Base-by-base conservation (phyloP, 139 green algal species). In the Chlorella sorokiniana region DNA sequence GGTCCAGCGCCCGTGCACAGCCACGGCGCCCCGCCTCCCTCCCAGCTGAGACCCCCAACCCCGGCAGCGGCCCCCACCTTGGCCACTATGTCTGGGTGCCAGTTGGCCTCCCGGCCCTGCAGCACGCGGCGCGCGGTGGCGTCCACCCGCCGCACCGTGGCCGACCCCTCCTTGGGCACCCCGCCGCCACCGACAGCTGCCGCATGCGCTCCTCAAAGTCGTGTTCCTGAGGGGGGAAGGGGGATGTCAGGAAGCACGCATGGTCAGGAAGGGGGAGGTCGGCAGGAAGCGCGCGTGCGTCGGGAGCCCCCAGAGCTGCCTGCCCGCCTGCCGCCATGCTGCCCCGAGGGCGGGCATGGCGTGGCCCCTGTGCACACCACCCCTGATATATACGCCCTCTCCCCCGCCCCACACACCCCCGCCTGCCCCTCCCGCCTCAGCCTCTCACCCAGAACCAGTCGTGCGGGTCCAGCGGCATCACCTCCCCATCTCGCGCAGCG, bases 391-490 rank as follows among this genome's bases (percentile, higher is more conserved):
- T n/a, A n/a, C n/a, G n/a, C n/a, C n/a, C n/a, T n/a, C n/a, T n/a
- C n/a, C n/a, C n/a, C 27, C 42, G 31, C 42, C 23, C 52, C n/a
- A 27, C 69, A 61, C 38, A 7, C 4, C n/a, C 35, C 9, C 31
- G 11, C 42, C 42, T 40, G 41, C 18, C 10, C 31, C 71, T 7
- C 11, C 18, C 44, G 20, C 51, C 29, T 1, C 45, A 45, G 16
- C n/a, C 71, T 6, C 78, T 33, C 65, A 81, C 81, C 54, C 10
- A 38, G 42, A 88, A 89, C 83, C 83, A 89, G 59, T 88, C 77
- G 8, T 75, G 52, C 27, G 74, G 56, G 72, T 88, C 77, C 33
- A 84, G 62, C 38, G 83, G 69, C 45, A 83, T 45, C 76, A 88
- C 61, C 78, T 89, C 85, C 44, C 83, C 33, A 79, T 20, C 33